These are phyloP conservation scores for Rubus parviflorus DNA, from an alignment of 306 rosid genomes.

Conservation along the genomic window DNA sequence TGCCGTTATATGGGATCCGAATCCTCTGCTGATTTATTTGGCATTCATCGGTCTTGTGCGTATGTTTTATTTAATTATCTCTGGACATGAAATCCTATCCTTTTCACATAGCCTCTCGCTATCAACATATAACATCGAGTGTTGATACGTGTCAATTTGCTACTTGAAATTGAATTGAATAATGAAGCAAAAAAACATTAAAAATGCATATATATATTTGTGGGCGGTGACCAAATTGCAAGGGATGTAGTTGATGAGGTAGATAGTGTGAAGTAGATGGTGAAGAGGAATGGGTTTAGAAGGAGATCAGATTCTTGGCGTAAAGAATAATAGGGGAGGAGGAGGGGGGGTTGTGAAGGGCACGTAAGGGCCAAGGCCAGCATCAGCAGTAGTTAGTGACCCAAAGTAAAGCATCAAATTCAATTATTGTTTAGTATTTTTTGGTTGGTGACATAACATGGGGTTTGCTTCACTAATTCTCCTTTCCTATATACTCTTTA, in stretches of 20 bases:
- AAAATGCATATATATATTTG: background rate
- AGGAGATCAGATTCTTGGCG: constrained; percentile 60
- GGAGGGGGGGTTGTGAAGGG: constrained; percentile 50
- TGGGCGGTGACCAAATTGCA: constrained; percentile 34
- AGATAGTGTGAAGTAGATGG: constrained; percentile 41
- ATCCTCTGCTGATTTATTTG: background rate
- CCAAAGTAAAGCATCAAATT: constrained; percentile 62
- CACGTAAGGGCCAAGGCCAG: constrained; percentile 52
- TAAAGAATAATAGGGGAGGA: constrained; percentile 35
- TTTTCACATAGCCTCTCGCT: no score
- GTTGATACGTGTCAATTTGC: background rate
- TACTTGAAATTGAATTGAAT: constrained; percentile 8
- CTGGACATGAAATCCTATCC: no score
- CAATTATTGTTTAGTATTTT: background rate
- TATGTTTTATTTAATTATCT: no score
- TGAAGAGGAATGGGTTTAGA: constrained; percentile 30
- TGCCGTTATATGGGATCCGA: background rate
- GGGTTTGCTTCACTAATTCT: constrained; percentile 20
- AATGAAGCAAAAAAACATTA: background rate
- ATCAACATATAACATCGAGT: background rate
- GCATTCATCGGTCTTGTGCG: no score
- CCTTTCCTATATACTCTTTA: background rate
- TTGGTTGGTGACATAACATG: constrained; percentile 29
- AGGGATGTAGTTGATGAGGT: constrained; percentile 27
- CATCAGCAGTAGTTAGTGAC: constrained; percentile 45